Evolutionary conservation across 129 eudicot genomes (phyloP), one percentile per base, ranked within the genome.

Genomic region (Oenanthe sinensis): DNA sequence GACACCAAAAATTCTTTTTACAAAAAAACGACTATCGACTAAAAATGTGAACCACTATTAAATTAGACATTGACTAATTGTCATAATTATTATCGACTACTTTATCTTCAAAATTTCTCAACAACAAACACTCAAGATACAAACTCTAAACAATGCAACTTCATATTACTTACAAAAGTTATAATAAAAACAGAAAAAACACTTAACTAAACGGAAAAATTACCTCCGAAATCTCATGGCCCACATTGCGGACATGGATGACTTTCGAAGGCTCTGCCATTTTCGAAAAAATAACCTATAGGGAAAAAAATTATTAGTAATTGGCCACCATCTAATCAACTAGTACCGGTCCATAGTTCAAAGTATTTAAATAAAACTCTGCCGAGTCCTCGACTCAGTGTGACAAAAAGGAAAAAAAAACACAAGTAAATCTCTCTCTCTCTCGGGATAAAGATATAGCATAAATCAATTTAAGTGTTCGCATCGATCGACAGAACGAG

Each of bases 171-270:
- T 24, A 10, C 17, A 26, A 62, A 54, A 5, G 0, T 54, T 10
- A 26, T 62, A 62, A 54, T 62, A 15, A 22, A 68, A 20, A 79
- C 48, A 4, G 12, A 46, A 79, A 13, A 36, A 46, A 50, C 5
- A 68, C 39, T 36, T 8, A 75, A 46, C 13, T 19, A 60, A 17
- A 26, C 3, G 8, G 6, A 15, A 26, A 30, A 45, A 47, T 46
- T 82, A 95, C 99, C 97, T 95, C 99, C 0, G 99, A 87, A 44
- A 95, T 90, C 86, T 95, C 99, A 75, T 92, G 99, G 36, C 99
- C 99, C 69, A 95, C 99, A 79, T 95, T 95, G 80, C 99, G 99
- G 24, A 95, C 96, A 73, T 95, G 99, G 84, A 95, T 87, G 71
- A 95, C 99, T 85, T 95, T 95, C 22, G 99, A 95, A 63, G 96